These are phyloP conservation scores for Meyerozyma smithsonii DNA, from an alignment of 1,139 yeast species.

Conservation along the genomic window DNA sequence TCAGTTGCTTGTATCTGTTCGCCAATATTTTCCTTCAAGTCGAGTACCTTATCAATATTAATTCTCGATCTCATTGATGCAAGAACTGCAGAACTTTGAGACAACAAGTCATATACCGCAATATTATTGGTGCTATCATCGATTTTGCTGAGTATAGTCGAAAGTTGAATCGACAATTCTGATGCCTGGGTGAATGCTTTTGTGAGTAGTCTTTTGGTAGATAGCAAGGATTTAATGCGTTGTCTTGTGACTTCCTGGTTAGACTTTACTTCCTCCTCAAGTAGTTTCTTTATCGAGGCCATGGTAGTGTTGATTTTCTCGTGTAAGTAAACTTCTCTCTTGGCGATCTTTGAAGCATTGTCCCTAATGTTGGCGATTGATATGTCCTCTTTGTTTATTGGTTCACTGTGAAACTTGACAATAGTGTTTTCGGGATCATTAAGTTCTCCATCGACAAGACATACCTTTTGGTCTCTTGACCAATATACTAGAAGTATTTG, in stretches of 20 bases:
- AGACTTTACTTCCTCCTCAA: slow-evolving; percentile 6
- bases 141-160: slow-evolving; percentile 14
- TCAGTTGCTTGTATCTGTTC: background rate
- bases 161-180: slow-evolving; percentile 5
- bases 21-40: background rate
- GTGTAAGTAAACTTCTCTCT: slow-evolving; percentile 18
- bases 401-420: slow-evolving; percentile 19
- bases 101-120: slow-evolving; percentile 7
- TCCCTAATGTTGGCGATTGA: slow-evolving; percentile 22
- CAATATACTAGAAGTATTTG: slow-evolving; percentile 22
- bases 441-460: slow-evolving; percentile 10
- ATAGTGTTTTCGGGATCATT: slow-evolving; percentile 12
- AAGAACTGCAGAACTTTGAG: slow-evolving; percentile 8
- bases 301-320: slow-evolving; percentile 3
- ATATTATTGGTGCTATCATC: slow-evolving; percentile 17
- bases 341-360: slow-evolving; percentile 16
- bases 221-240: slow-evolving; percentile 4
- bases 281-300: slow-evolving; percentile 6
- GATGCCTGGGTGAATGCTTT: slow-evolving; percentile 7
- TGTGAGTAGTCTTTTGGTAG: slow-evolving; percentile 5
- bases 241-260: slow-evolving; percentile 4
- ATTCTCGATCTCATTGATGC: slow-evolving; percentile 7
- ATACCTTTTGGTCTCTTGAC: slow-evolving; percentile 18
- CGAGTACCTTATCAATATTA: slow-evolving; percentile 6
- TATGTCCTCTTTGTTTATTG: slow-evolving; percentile 27